phyloP scores from a whole-genome alignment of 768 basidiomycete genomes.

The Mycena metata region DNA sequence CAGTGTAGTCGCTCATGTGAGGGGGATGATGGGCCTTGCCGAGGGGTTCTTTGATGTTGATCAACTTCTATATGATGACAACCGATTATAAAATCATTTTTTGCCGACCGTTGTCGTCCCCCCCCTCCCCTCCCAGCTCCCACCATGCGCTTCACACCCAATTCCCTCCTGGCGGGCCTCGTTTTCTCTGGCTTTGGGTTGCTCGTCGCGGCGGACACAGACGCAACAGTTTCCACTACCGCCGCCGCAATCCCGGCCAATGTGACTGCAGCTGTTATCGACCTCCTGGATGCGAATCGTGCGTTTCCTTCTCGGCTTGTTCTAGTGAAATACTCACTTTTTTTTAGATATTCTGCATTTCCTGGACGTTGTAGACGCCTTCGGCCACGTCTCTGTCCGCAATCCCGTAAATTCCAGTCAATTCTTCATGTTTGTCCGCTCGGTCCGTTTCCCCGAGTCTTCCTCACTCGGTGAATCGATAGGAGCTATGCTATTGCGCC shows the following conservation, averaged over 20 bases:
- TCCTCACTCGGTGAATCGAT: background rate
- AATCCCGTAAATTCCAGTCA: conserved; percentile 16
- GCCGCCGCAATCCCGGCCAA: background rate
- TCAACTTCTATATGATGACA: too few species aligned
- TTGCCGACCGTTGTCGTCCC: too few species aligned
- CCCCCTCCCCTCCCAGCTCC: too few species aligned
- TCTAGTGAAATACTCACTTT: background rate
- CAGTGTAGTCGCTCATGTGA: too few species aligned
- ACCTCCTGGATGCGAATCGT: conserved; percentile 16
- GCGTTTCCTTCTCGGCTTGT: background rate
- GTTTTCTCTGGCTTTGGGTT: too few species aligned
- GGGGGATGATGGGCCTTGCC: too few species aligned
- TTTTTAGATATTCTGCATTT: conserved; percentile 13
- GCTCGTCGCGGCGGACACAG: too few species aligned
- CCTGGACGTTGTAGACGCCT: conserved; percentile 10
- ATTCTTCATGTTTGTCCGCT: conserved; percentile 10
- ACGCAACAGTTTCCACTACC: too few species aligned
- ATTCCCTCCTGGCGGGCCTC: too few species aligned
- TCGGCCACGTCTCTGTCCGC: conserved; percentile 18
- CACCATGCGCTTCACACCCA: too few species aligned
- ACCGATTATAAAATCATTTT: too few species aligned
- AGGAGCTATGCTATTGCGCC: conserved; percentile 15
- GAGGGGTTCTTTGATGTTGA: too few species aligned
- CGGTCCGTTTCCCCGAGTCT: background rate
- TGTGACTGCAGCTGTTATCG: conserved; percentile 4